A percentile compares a stretch with the other conserved stretches of the same genome.
phyloP scores from a whole-genome alignment of 257 asterid species.

The Avicennia marina region DNA sequence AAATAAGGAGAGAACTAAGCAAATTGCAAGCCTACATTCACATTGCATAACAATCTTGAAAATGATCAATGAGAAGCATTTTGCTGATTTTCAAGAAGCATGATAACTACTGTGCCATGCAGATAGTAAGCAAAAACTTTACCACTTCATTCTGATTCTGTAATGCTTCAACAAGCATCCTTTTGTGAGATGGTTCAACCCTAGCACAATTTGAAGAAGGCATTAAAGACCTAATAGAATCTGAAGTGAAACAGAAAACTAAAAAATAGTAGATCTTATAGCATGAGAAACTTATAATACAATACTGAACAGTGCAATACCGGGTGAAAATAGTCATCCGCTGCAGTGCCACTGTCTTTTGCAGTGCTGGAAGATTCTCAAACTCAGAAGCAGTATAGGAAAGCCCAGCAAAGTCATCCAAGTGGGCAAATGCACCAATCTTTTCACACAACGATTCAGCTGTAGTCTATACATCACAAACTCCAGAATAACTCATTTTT shows the following conservation, averaged over 20 bases:
- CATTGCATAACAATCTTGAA: background rate
- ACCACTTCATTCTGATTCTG: conserved; percentile 98
- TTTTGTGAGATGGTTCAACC: conserved; percentile 99
- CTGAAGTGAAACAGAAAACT: background rate
- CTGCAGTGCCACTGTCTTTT: conserved; percentile 85
- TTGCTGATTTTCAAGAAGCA: background rate
- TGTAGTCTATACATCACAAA: conserved; percentile 48
- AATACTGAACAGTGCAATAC: conserved; percentile 29
- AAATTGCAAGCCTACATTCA: conserved; percentile 4
- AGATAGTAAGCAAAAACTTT: conserved; percentile 22
- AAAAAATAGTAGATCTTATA: background rate
- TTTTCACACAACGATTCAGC: conserved; percentile 93
- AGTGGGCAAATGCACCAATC: conserved; percentile 81
- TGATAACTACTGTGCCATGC: conserved; percentile 4
- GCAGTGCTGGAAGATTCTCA: conserved; percentile 84
- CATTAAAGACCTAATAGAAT: conserved; percentile 11
- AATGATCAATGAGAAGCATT: background rate
- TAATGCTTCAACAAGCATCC: conserved; percentile 97
- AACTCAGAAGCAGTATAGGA: conserved; percentile 97
- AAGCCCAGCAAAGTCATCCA: conserved; percentile 74
- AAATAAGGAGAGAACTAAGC: background rate
- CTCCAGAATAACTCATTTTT: conserved; percentile 9
- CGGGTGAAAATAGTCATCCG: conserved; percentile 84
- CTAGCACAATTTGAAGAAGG: conserved; percentile 30
- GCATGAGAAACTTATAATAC: conserved; percentile 18